Base-by-base conservation (phyloP, 768 basidiomycete genomes). In the Stropharia rugosoannulata region DNA sequence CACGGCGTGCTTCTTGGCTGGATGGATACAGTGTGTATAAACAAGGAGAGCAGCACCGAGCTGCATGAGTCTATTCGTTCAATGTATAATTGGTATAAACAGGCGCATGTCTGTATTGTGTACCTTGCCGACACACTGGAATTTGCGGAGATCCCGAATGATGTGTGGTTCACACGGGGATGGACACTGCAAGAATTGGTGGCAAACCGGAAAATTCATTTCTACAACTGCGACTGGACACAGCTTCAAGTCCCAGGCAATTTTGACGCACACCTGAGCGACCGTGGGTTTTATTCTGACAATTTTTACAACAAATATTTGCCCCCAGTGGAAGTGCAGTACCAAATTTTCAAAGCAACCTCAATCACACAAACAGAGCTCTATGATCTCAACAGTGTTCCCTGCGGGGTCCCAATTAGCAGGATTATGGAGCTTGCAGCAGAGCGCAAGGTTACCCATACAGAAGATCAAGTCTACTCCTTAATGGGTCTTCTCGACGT, bases 11-110 rank as follows among this genome's bases (percentile, higher is more conserved):
- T 10, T 3, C 19, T 45, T 2, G 55, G 32, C n/a, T 56, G 55
- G 55, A 37, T 56, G 40, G 55, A 56, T 42, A 42, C 55, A 2
- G 16, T 49, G 15, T 56, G 55, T 36, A 56, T 56, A 13, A 40
- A 56, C 29, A 56, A 50, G 18, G 25, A n/a, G 10, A 56, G 55
- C 16, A 56, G 55, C 29, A 9, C 55, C 13, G 48, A 56, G 32
- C 49, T 56, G 2, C 48, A 56, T 1, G 55, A 56, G 25, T 49
- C 55, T 1, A 56, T 56, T 15, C 55, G 55, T 3, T 56, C 55
- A 0, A 56, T 56, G 55, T 56, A 41, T n/a, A 36, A 36, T 0
- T 56, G 55, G 55, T 56, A 56, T 29, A 9, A 4, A 9, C 7
- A 25, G 18, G 29, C 55, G 4, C 4, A 42, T 8, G 15, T 38